phyloP scores from a whole-genome alignment of 768 basidiomycete genomes.

The Auricularia sp. region DNA sequence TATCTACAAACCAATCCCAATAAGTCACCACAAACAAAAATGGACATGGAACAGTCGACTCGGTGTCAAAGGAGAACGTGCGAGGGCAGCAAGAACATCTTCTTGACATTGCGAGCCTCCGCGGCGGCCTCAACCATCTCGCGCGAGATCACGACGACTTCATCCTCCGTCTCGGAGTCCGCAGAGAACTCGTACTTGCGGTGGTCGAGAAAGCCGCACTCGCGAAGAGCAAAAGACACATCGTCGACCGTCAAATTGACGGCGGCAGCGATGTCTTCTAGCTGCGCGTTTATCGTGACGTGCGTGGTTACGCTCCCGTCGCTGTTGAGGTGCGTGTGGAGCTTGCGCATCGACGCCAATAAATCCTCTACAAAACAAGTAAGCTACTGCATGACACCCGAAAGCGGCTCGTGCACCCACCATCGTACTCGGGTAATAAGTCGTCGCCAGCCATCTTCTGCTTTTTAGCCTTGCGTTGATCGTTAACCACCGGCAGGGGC shows the following conservation, averaged over 20 bases:
- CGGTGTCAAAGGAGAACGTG: slow-evolving; percentile 19
- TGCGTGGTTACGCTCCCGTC: slow-evolving; percentile 68
- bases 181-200: slow-evolving; percentile 20
- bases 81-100: slow-evolving; percentile 20
- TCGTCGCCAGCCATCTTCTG: no score
- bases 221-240: slow-evolving; percentile 78
- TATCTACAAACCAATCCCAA: neutral
- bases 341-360: slow-evolving; percentile 40
- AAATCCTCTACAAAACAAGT: neutral
- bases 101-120: slow-evolving; percentile 58
- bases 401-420: neutral
- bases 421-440: neutral
- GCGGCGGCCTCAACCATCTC: slow-evolving; percentile 63
- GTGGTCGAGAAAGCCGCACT: slow-evolving; percentile 64
- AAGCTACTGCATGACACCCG: neutral
- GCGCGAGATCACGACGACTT: slow-evolving; percentile 46
- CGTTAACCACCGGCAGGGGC: no score
- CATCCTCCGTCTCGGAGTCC: slow-evolving; percentile 30
- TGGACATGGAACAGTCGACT: neutral
- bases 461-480: no score
- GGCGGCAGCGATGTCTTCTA: slow-evolving; percentile 67
- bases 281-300: slow-evolving; percentile 54
- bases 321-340: slow-evolving; percentile 44
- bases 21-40: neutral
- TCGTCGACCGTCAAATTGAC: slow-evolving; percentile 80